These are phyloP conservation scores for Breviolum minutum DNA, from an alignment of 73 alveolate species.

Conservation along the genomic window DNA sequence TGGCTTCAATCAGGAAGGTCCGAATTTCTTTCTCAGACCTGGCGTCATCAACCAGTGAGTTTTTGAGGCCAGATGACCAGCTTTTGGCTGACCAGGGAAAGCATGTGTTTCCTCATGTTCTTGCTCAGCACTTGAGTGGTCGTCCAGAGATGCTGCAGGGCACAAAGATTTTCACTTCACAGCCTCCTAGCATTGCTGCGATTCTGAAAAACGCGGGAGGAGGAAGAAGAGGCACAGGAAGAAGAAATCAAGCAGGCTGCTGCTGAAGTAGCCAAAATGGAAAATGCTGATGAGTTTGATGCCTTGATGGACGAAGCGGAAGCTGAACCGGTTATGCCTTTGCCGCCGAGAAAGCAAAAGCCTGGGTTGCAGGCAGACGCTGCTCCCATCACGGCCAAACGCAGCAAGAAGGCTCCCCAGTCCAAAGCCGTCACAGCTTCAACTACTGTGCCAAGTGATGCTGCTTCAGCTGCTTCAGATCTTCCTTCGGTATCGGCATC, in stretches of 20 bases:
- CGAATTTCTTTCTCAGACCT: neutral
- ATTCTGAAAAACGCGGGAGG: neutral
- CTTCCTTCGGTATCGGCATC: neutral
- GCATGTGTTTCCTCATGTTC: neutral
- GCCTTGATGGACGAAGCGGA: too few species aligned
- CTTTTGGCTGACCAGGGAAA: neutral
- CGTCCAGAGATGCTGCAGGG: neutral
- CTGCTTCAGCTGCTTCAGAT: neutral
- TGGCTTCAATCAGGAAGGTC: neutral
- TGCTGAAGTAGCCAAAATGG: neutral
- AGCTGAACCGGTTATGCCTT: too few species aligned
- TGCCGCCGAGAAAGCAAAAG: too few species aligned
- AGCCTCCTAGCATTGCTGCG: neutral
- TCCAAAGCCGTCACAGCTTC: neutral
- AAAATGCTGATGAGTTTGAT: neutral
- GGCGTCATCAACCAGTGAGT: neutral
- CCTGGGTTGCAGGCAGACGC: too few species aligned
- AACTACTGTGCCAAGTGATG: neutral
- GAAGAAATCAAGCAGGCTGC: neutral
- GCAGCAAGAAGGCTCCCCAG: neutral
- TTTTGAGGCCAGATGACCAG: neutral
- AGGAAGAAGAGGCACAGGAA: too few species aligned
- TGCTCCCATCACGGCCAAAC: too few species aligned
- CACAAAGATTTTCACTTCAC: neutral
- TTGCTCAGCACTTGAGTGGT: neutral